phyloP scores from a whole-genome alignment of 495 filamentous ascomycete genomes.

The Daldinia caldariorum region DNA sequence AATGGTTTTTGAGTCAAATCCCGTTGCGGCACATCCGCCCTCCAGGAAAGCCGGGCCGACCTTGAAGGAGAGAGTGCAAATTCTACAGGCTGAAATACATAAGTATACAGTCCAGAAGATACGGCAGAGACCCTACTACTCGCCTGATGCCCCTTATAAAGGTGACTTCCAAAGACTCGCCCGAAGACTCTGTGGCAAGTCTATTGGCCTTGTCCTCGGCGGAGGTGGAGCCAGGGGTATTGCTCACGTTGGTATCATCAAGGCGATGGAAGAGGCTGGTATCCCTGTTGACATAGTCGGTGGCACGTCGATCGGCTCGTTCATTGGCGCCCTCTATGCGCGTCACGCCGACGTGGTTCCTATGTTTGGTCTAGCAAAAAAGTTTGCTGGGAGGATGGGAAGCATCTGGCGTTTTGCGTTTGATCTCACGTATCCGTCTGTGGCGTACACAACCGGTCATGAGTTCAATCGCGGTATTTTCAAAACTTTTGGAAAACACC shows the following conservation, averaged over 20 bases:
- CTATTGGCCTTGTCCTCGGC: constrained; percentile 91
- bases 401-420: constrained; percentile 97
- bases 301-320: constrained; percentile 97
- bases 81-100: constrained; percentile 94
- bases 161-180: constrained; percentile 96
- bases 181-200: constrained; percentile 89
- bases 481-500: constrained; percentile 94
- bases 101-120: constrained; percentile 93
- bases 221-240: constrained; percentile 94
- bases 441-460: constrained; percentile 96
- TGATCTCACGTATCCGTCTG: constrained; percentile 93
- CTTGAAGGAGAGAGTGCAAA: constrained; percentile 91
- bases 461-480: constrained; percentile 99
- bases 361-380: constrained; percentile 95
- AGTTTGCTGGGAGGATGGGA: constrained; percentile 95
- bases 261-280: constrained; percentile 93
- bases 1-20: constrained; percentile 85
- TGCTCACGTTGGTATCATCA: constrained; percentile 90
- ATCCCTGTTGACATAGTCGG: constrained; percentile 97
- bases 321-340: constrained; percentile 94
- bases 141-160: constrained; percentile 90
- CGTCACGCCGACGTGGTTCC: constrained; percentile 96
- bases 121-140: constrained; percentile 87
- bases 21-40: constrained; percentile 79
- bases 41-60: constrained; percentile 82